Evolutionary conservation across 805 yeast genomes (phyloP), one percentile per base, ranked within the genome.

Genomic region (Scheffersomyces spartinae): DNA sequence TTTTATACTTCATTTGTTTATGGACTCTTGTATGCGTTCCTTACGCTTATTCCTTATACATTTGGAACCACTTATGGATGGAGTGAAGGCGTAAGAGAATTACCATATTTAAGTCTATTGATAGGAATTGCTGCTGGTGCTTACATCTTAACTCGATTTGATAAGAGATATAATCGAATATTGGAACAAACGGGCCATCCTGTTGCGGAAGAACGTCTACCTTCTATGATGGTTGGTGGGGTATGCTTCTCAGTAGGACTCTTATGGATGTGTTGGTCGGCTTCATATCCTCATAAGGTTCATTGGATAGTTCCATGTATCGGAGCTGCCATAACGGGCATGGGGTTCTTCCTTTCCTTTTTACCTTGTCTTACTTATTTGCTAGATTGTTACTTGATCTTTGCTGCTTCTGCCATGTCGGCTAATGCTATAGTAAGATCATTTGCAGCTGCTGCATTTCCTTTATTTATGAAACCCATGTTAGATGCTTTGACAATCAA

Each of bases 201-300:
- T 16, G 68, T 75, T 11, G 93, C 95, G 1, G 95, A 85, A 50
- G 78, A 74, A 18, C 71, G 95, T 50, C 59, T 85, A 30, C 71
- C 75, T 10, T 74, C 86, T 17, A 71, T 84, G 78, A 68, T 82
- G 52, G 50, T 66, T 21, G 86, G 94, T 17, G 74, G 76, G 13
- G 35, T 81, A 27, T 45, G 66, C 6, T 82, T 85, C 58, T 78
- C 93, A 15, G 59, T 71, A 27, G 95, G 95, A 27, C 57, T 84
- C 34, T 63, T 84, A 42, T 80, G 94, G 94, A 63, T 85, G 48
- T 71, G 81, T 30, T 85, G 95, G 95, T 60, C 88, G 7, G 95
- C 94, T 45, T 67, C 71, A 35, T 85, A 74, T 50, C 75, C 69
- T 25, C 50, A 74, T 18, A 51, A 52, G 21, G 70, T 82, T 19